Evolutionary conservation across 805 yeast species (phyloP), one percentile per base, ranked within the genome.

Genomic region (Kurtzmaniella fragi): DNA sequence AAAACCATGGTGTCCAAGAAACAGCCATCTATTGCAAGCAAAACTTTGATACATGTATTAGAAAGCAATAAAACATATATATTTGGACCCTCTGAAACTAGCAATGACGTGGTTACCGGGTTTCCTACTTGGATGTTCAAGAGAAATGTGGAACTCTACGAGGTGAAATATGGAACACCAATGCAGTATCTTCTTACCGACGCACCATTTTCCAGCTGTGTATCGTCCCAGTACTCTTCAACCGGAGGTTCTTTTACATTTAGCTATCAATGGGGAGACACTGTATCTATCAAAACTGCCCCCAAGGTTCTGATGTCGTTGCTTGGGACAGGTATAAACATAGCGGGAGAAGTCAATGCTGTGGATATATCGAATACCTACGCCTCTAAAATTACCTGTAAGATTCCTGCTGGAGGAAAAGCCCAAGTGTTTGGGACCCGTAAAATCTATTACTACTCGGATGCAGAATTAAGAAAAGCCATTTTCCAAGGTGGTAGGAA

Each of bases 381-480:
- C 28, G 32, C 49, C 4, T 56, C 56, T 6, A 17, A 47, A 9
- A 38, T 54, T 9, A 37, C 44, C 2, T 55, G 60, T 27, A 42
- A 39, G 16, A 42, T 45, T 4, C 39, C 35, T 4, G 49, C 55
- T 1, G 53, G 53, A 9, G 35, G 34, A 27, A 46, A 33, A 15
- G 47, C 46, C 16, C 59, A 54, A 34, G 47, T 55, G 8, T 50
- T 54, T 29, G 44, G 47, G 2, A 37, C 52, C 5, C 37, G 45
- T 15, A 34, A 25, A 9, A 50, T 43, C 28, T 37, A 31, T 12
- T 28, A 13, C 15, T 55, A 48, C 38, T 50, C 53, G 2, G 17
- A 36, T 3, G 53, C 57, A 11, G 35, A 39, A 32, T 41, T 37
- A 27, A 30, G 51, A 14, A 32, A 30, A 14, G 45, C 48, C 3